Conservation (phyloP, 805 yeast species). For the Cyberlindnera galapagoensis region DNA sequence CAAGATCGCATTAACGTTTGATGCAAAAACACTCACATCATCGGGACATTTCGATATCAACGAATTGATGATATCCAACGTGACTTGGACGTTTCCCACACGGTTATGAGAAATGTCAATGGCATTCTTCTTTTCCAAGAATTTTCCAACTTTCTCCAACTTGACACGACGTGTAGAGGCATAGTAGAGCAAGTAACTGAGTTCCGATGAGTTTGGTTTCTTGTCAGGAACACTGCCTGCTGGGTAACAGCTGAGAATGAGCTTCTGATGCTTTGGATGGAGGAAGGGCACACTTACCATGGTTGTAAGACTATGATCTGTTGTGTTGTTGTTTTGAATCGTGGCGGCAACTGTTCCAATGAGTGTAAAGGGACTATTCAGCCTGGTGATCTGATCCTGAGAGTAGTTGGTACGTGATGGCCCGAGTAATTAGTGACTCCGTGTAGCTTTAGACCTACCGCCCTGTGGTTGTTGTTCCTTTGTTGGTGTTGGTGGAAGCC, state of each 20-base stretch:
- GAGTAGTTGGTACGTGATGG: too few species aligned
- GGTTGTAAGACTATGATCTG: too few species aligned
- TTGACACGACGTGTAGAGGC: slow-evolving; percentile 87
- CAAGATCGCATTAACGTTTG: slow-evolving; percentile 57
- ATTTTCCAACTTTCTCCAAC: slow-evolving; percentile 76
- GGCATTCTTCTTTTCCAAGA: slow-evolving; percentile 53
- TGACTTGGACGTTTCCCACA: slow-evolving; percentile 78
- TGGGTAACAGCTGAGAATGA: slow-evolving; percentile 89
- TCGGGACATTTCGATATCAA: slow-evolving; percentile 73
- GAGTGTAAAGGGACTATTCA: too few species aligned
- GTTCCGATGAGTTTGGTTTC: slow-evolving; percentile 87
- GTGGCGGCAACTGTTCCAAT: too few species aligned
- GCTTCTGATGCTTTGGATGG: slow-evolving; percentile 81
- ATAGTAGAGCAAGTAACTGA: slow-evolving; percentile 81
- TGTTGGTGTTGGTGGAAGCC: too few species aligned
- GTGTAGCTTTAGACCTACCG: too few species aligned
- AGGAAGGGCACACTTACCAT: slow-evolving; percentile 39
- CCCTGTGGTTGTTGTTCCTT: background rate
- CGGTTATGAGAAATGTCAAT: slow-evolving; percentile 55
- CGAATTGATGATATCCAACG: slow-evolving; percentile 61
- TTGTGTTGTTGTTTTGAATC: too few species aligned
- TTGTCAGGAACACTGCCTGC: slow-evolving; percentile 82
- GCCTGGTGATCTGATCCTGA: too few species aligned
- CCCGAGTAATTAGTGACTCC: too few species aligned
- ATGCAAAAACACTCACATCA: slow-evolving; percentile 78